Base-by-base conservation (phyloP, 306 rosid species). In the Vigna trinervia region DNA sequence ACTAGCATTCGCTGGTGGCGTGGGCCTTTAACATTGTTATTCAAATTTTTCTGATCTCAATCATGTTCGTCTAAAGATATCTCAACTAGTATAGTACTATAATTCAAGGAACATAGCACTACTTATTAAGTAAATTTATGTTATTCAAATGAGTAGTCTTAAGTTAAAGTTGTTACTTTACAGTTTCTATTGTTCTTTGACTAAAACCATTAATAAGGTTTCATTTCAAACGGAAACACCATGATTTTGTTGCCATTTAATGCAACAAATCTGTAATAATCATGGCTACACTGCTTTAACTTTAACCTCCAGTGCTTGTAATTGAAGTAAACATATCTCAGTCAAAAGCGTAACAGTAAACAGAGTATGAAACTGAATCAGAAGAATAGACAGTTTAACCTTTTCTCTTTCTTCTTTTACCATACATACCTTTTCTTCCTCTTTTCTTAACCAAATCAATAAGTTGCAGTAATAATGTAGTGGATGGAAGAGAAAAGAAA, bases 331-430 rank as follows among this genome's bases (percentile, higher is more conserved):
- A 67, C 60, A 80, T 30, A 69, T 45, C 46, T 39, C 19, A 79
- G 60, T 73, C 78, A n/a, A 79, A 52, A 46, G 71, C 69, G 3
- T 12, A 12, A 71, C 12, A 79, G 10, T 69, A 47, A 69, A 62
- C 8, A 5, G 67, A 13, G 22, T 32, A 5, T 60, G 10, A 12
- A 59, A 28, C 7, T 43, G 14, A 45, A 45, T 45, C 50, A 45
- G 14, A 10, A 57, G 15, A 12, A 32, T 58, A 58, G 10, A 54
- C 13, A 53, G 12, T 45, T 12, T 45, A 45, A 45, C 15, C 5
- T 12, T 45, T 45, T 41, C 4, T 41, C 46, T 41, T 41, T 41
- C 12, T 41, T 41, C 46, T 45, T 45, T 11, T 45, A 45, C 13
- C 14, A 12, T 45, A 45, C 15, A 22, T 22, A 22, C 23, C 13